Evolutionary conservation across 2,329 filamentous ascomycete genomes (phyloP), one percentile per base, ranked within the genome.

Genomic region (Mycosphaerella sp.): DNA sequence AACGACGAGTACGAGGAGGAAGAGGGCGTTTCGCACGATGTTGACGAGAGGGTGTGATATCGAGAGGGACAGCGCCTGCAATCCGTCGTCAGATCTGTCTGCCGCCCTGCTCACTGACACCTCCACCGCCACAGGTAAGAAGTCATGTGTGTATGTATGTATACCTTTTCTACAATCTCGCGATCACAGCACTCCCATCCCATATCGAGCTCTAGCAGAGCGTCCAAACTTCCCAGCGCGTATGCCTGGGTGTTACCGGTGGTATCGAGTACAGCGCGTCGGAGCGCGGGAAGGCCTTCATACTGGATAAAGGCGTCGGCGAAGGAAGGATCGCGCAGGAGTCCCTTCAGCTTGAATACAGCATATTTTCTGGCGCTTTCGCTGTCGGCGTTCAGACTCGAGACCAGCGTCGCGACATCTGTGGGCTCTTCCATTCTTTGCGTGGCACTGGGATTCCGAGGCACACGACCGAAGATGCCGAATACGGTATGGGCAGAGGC

Each of bases 311-410:
- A 98, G 64, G 95, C 84, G 71, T 97, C 93, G 66, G 93, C 93
- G 71, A 97, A 97, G 48, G 90, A 87, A 26, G 92, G 92, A 73
- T 98, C 93, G 69, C 91, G 92, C 72, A 98, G 95, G 59, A 89
- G 90, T 60, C 82, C 86, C 73, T 98, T 93, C 61, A 98, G 83
- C 76, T 96, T 96, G 81, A 98, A 98, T 57, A 95, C 93, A 57
- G 93, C 93, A 89, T 97, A 96, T 73, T 98, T 98, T 67, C 91
- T 89, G 63, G 89, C 85, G 53, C 89, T 91, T 78, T 98, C 93
- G 73, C 95, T 81, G 53, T 82, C 78, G 62, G 79, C 80, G 43
- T 78, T 75, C 55, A 85, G 73, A 49, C 80, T 77, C 58, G 78
- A 75, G 56, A 84, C 78, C 31, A 71, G 61, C 6, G 66, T 62